phyloP scores from a whole-genome alignment of 495 filamentous ascomycete species.

The Monascus purpureus region DNA sequence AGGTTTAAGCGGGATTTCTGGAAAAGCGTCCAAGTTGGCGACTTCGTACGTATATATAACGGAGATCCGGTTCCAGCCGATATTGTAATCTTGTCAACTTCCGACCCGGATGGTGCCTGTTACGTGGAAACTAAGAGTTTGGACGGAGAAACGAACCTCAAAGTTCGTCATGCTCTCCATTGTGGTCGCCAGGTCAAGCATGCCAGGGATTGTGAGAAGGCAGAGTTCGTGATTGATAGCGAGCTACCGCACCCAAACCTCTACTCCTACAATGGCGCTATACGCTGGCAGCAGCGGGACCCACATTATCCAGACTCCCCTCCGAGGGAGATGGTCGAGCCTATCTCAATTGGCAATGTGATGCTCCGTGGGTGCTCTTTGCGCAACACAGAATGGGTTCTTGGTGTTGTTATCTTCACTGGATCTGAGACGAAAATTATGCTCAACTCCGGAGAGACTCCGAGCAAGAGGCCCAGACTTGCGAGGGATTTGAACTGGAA shows the following conservation, averaged over 20 bases:
- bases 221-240: conserved; percentile 80
- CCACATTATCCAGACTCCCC: conserved; percentile 42
- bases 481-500: conserved; percentile 92
- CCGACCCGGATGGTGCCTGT: conserved; percentile 86
- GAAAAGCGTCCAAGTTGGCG: conserved; percentile 93
- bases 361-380: conserved; percentile 86
- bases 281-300: conserved; percentile 72
- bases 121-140: conserved; percentile 98
- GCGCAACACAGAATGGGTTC: conserved; percentile 91
- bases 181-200: conserved; percentile 75
- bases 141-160: conserved; percentile 96
- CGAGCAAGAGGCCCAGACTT: conserved; percentile 83
- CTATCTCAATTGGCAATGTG: conserved; percentile 87
- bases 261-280: conserved; percentile 81
- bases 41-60: conserved; percentile 94
- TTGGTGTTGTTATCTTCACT: conserved; percentile 94
- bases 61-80: conserved; percentile 94
- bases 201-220: conserved; percentile 78
- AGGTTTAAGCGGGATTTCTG: conserved; percentile 85
- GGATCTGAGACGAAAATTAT: conserved; percentile 98
- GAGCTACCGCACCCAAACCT: conserved; percentile 86
- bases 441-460: conserved; percentile 97
- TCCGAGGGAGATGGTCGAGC: conserved; percentile 71
- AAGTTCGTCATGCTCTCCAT: conserved; percentile 82
- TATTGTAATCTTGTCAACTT: conserved; percentile 88